These are phyloP conservation scores for Nephelium lappaceum DNA, from an alignment of 345 rosid genomes.

Conservation along the genomic window DNA sequence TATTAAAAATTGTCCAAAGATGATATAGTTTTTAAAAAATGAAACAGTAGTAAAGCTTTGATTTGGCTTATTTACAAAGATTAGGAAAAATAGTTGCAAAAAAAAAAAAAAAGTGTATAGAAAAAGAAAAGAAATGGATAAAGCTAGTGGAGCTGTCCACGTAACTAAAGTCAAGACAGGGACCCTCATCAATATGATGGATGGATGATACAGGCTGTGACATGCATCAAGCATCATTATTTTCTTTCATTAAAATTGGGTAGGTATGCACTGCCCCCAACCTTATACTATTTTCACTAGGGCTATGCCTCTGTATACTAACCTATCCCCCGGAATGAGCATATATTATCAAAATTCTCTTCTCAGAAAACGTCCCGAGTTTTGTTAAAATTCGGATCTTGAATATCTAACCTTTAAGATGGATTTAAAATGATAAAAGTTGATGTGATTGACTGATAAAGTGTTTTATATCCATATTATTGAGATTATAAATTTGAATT, in stretches of 20 bases:
- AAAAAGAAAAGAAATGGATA: constrained; percentile 26
- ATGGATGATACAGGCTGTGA: constrained; percentile 30
- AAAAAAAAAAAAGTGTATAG: neutral
- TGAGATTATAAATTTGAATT: no score
- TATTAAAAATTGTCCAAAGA: neutral
- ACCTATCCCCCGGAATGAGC: neutral
- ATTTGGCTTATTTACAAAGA: neutral
- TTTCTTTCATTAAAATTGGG: constrained; percentile 7
- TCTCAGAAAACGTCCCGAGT: accelerated
- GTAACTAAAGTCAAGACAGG: constrained; percentile 37
- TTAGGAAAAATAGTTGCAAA: neutral
- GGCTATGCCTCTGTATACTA: no score
- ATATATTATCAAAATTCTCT: no score
- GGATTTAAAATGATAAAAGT: neutral
- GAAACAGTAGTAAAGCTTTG: neutral
- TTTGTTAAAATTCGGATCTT: no score
- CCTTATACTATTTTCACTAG: neutral
- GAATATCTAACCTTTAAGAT: no score
- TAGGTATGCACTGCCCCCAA: neutral
- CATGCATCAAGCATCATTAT: constrained; percentile 26
- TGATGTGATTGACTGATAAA: neutral
- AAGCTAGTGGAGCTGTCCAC: constrained; percentile 23
- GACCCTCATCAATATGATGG: constrained; percentile 26
- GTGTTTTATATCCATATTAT: no score
- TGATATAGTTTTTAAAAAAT: no score